These are phyloP conservation scores for Peronospora farinosa DNA, from an alignment of 352 stramenopile species.

Conservation along the genomic window DNA sequence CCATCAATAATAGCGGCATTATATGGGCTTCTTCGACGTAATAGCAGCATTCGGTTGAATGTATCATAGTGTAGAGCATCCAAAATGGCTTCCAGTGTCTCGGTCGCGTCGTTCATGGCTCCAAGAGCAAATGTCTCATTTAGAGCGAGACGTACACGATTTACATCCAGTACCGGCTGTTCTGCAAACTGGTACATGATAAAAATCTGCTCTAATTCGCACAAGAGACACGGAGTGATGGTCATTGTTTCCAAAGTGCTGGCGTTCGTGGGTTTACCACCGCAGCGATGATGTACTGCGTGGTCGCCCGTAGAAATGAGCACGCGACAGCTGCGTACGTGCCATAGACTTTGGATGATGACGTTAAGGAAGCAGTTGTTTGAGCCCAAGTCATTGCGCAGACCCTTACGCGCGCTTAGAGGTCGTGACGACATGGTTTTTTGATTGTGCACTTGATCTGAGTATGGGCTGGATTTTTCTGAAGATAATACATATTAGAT, in stretches of 20 bases:
- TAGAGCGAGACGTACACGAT: conserved; percentile 62
- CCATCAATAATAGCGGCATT: neutral
- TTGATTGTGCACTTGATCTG: neutral
- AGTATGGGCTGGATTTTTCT: neutral
- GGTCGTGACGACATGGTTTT: conserved; percentile 8
- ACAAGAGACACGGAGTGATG: conserved; percentile 55
- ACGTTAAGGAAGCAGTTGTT: conserved; percentile 92
- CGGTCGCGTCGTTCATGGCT: conserved; percentile 83
- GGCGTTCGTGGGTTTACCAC: conserved; percentile 31
- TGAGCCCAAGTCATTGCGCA: conserved; percentile 75
- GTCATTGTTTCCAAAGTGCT: conserved; percentile 1
- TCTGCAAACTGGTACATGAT: conserved; percentile 81
- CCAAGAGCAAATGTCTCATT: conserved; percentile 59
- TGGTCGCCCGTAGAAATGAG: conserved; percentile 77
- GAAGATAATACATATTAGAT: too few species aligned
- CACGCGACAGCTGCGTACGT: conserved; percentile 78
- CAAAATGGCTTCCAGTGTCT: conserved; percentile 77
- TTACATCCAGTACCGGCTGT: conserved; percentile 63
- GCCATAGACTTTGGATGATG: conserved; percentile 88
- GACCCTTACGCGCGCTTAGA: conserved; percentile 66
- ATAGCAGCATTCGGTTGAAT: conserved; percentile 62
- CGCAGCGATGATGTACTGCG: conserved; percentile 60
- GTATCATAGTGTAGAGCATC: conserved; percentile 75
- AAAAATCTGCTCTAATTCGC: conserved; percentile 82
- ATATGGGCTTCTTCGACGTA: conserved; percentile 26